These are phyloP conservation scores for Delphinella strobiligena DNA, from an alignment of 2,329 filamentous ascomycete species.

Conservation along the genomic window DNA sequence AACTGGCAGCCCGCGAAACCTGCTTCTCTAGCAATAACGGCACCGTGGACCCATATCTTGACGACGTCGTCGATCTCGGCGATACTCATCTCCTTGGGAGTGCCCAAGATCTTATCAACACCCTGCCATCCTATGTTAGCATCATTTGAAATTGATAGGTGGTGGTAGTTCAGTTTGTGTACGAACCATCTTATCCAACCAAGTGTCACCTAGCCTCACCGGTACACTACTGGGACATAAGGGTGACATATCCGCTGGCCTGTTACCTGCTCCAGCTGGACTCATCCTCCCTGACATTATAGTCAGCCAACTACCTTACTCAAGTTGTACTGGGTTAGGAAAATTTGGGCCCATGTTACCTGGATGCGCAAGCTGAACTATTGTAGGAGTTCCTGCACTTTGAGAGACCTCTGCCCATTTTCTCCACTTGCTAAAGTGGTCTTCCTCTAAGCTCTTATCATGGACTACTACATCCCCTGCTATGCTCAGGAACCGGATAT, in stretches of 20 bases:
- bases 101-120: constrained; percentile 28
- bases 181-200: constrained; percentile 21
- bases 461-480: constrained; percentile 20
- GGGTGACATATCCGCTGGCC: constrained; percentile 21
- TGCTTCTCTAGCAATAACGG: constrained; percentile 35
- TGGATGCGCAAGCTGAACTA: constrained; percentile 34
- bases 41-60: constrained; percentile 40
- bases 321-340: too few species aligned
- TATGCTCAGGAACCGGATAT: constrained; percentile 28
- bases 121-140: not conserved
- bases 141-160: too few species aligned
- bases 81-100: constrained; percentile 44
- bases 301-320: not conserved
- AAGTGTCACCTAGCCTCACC: constrained; percentile 26
- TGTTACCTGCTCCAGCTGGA: constrained; percentile 26
- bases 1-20: constrained; percentile 44
- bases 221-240: constrained; percentile 30
- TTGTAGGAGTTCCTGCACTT: constrained; percentile 27
- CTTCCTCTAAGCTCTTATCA: constrained; percentile 13
- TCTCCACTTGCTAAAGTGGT: constrained; percentile 20
- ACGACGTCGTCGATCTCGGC: constrained; percentile 44
- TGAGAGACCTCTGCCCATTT: constrained; percentile 24
- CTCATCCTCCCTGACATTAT: constrained; percentile 24
- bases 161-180: too few species aligned
- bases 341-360: too few species aligned